Base-by-base conservation (phyloP, 2,329 filamentous ascomycete genomes). In the Fusarium udum region DNA sequence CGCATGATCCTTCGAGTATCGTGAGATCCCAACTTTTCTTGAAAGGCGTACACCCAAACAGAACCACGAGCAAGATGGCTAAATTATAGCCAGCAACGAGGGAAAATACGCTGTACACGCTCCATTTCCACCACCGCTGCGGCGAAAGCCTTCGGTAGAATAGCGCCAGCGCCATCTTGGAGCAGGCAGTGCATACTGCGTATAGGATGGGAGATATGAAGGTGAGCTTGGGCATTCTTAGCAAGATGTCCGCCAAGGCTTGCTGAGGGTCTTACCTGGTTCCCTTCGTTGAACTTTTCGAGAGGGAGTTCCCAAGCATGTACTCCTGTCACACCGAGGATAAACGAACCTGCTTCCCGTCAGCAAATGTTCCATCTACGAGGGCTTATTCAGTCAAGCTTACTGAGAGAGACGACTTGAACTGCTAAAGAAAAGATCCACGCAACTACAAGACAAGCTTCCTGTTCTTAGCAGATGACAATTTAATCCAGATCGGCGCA, bases 31-130 rank as follows among this genome's bases (percentile, higher is more conserved):
- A 85, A 14, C 68, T 67, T 3, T 68, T 74, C 10, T 72, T 57
- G n/a, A 84, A 64, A 0, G 83, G 84, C 0, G 59, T 71, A 64
- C 84, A 85, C 2, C 82, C 81, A 45, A 85, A 82, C 10, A 83
- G 58, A 39, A 84, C 74, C 26, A 79, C 72, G 18, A 84, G 75
- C 26, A 81, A 78, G 42, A 83, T 79, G 40, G 72, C 77, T 24
- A 78, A 65, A 18, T 80, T 82, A 65, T 82, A 82, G 1, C 75
- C 77, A 3, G 74, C 75, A 20, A 82, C 77, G 22, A 84, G 61
- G 6, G 75, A 73, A 3, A 83, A 76, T 0, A 78, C 74, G 4
- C 63, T 46, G 55, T 79, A 82, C 16, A 82, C 77, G 1, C 76
- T 74, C 31, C 74, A 68, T 24, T 79, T 80, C 70, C 82, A 84